These are phyloP conservation scores for Pseudocercospora pini-densiflorae DNA, from an alignment of 2,329 filamentous ascomycete genomes.

Conservation along the genomic window DNA sequence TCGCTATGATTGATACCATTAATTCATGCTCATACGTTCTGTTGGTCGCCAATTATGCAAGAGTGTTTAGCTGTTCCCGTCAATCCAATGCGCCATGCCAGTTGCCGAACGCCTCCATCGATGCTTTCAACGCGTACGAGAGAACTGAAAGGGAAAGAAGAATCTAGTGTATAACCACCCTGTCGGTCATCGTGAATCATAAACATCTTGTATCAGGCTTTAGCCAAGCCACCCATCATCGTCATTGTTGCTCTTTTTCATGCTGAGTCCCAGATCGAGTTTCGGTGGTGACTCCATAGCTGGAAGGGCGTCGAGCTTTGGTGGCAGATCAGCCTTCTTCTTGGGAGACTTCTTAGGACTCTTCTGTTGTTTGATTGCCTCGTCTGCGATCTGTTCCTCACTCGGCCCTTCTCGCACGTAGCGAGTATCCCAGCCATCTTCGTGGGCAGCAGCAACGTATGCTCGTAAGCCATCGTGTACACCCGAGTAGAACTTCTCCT, in stretches of 20 bases:
- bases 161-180: slow-evolving; percentile 8
- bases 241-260: slow-evolving; percentile 24
- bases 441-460: slow-evolving; percentile 85
- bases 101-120: slow-evolving; percentile 4
- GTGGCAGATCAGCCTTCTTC: slow-evolving; percentile 35
- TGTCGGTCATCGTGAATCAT: slow-evolving; percentile 10
- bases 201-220: slow-evolving; percentile 12
- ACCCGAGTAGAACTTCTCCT: slow-evolving; percentile 94
- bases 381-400: slow-evolving; percentile 46
- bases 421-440: slow-evolving; percentile 85
- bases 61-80: not conserved
- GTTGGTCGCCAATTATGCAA: slow-evolving; percentile 7
- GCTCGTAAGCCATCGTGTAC: slow-evolving; percentile 87
- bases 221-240: slow-evolving; percentile 41
- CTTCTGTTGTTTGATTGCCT: slow-evolving; percentile 48
- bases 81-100: not conserved
- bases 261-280: slow-evolving; percentile 32
- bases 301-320: slow-evolving; percentile 29
- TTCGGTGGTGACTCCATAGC: slow-evolving; percentile 25
- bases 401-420: slow-evolving; percentile 76
- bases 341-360: slow-evolving; percentile 45
- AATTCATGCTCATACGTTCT: slow-evolving; percentile 9
- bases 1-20: not conserved
- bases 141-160: not conserved
- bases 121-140: not conserved